phyloP scores from a whole-genome alignment of 768 basidiomycete species.

The Coprinopsis strossmayeri region DNA sequence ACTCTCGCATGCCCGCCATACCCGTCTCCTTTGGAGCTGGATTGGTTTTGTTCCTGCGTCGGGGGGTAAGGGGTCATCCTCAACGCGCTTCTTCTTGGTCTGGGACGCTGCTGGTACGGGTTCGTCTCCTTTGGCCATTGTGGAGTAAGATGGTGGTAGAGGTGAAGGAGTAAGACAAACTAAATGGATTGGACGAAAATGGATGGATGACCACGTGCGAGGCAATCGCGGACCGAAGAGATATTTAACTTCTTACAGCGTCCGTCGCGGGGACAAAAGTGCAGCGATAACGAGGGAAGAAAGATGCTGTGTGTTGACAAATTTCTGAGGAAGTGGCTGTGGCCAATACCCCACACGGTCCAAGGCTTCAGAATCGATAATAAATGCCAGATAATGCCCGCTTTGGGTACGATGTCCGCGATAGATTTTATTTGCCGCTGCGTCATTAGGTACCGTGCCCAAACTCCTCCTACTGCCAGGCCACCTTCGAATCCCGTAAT shows the following conservation, averaged over 20 bases:
- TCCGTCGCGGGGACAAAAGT: neutral
- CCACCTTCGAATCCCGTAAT: too few species aligned
- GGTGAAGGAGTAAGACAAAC: conserved; percentile 23
- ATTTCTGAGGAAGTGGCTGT: too few species aligned
- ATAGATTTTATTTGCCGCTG: too few species aligned
- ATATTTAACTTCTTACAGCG: neutral
- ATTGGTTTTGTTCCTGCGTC: conserved; percentile 65
- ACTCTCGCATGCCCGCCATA: conserved; percentile 88
- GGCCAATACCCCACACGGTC: too few species aligned
- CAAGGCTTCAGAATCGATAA: too few species aligned
- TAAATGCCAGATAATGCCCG: too few species aligned
- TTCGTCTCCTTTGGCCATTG: conserved; percentile 48
- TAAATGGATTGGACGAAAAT: conserved; percentile 21
- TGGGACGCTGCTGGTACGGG: conserved; percentile 42
- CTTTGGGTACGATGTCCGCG: too few species aligned
- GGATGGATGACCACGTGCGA: conserved; percentile 19
- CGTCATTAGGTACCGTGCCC: too few species aligned
- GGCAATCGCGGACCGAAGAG: neutral
- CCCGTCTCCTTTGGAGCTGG: conserved; percentile 71
- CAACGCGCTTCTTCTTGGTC: conserved; percentile 70
- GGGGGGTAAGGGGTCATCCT: conserved; percentile 49
- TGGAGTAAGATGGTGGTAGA: conserved; percentile 15
- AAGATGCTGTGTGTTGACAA: too few species aligned
- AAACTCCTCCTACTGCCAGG: too few species aligned
- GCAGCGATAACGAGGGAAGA: neutral